Percentiles rank a stretch among this genome's conserved stretches.
Conservation (phyloP, 306 rosid species). For the Cucurbita pepo region DNA sequence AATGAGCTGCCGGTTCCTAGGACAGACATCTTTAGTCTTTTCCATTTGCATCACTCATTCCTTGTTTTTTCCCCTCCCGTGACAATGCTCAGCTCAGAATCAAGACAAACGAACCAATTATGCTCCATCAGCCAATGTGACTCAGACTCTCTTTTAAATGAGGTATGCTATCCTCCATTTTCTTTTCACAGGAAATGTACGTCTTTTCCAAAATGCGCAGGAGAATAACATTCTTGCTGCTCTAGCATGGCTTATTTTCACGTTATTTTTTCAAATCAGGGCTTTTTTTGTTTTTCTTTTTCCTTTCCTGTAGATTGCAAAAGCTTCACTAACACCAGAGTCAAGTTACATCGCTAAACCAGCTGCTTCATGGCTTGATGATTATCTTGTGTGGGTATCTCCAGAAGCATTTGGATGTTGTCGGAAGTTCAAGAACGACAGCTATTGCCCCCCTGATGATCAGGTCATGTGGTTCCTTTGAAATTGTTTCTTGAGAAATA, state of each 20-base stretch:
- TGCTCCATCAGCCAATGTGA: constrained; percentile 92
- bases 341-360: constrained; percentile 92
- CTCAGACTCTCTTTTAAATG: constrained; percentile 79
- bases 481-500: background rate
- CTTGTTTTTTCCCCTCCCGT: constrained; percentile 8
- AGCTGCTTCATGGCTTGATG: constrained; percentile 99
- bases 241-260: background rate
- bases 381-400: constrained; percentile 95
- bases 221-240: background rate
- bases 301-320: constrained; percentile 45
- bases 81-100: constrained; percentile 59
- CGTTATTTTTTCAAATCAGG: background rate
- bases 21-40: background rate
- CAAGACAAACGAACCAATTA: constrained; percentile 73
- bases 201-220: background rate
- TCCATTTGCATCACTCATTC: background rate
- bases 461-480: constrained; percentile 35
- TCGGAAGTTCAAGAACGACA: constrained; percentile 77
- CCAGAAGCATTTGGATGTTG: constrained; percentile 99
- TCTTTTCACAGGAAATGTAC: background rate
- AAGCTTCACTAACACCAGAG: constrained; percentile 63
- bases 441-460: constrained; percentile 91
- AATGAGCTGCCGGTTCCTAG: background rate
- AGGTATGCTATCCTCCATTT: constrained; percentile 36
- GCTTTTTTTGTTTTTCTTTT: background rate